Evolutionary conservation across 345 rosid species (phyloP).

Genomic region (Salix exigua): DNA sequence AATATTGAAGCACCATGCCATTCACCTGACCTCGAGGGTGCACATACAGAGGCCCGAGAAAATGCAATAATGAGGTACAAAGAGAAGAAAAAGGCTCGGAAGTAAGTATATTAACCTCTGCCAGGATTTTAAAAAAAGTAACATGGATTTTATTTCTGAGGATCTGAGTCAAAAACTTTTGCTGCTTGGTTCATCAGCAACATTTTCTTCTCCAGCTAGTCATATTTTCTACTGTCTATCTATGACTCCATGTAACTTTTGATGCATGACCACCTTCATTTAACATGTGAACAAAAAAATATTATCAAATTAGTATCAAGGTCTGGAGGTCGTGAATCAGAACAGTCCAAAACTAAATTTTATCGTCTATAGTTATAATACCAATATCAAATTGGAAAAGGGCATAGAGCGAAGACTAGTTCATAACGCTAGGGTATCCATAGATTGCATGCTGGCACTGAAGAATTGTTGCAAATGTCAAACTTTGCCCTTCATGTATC

Average conservation of each 20-base stretch:
- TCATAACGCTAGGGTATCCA: not conserved
- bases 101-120: slow-evolving; percentile 33
- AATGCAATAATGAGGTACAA: slow-evolving; percentile 52
- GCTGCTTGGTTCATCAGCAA: not conserved
- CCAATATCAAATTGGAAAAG: not conserved
- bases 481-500: too few relatives aligned
- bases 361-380: too few relatives aligned
- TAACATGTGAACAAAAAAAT: not conserved
- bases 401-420: not conserved
- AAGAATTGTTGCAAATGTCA: not conserved
- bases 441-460: not conserved
- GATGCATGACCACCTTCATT: not conserved
- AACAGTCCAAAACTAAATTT: not conserved
- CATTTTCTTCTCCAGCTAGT: not conserved
- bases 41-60: slow-evolving; percentile 39
- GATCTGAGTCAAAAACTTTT: not conserved
- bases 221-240: not conserved
- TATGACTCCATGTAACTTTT: not conserved
- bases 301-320: not conserved
- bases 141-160: not conserved
- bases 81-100: slow-evolving; percentile 58
- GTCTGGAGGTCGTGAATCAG: not conserved
- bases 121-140: not conserved
- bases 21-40: slow-evolving; percentile 29
- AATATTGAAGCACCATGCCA: slow-evolving; percentile 30